These are phyloP conservation scores for Trichoderma gracile DNA, from an alignment of 2,329 filamentous ascomycete species.

Conservation along the genomic window DNA sequence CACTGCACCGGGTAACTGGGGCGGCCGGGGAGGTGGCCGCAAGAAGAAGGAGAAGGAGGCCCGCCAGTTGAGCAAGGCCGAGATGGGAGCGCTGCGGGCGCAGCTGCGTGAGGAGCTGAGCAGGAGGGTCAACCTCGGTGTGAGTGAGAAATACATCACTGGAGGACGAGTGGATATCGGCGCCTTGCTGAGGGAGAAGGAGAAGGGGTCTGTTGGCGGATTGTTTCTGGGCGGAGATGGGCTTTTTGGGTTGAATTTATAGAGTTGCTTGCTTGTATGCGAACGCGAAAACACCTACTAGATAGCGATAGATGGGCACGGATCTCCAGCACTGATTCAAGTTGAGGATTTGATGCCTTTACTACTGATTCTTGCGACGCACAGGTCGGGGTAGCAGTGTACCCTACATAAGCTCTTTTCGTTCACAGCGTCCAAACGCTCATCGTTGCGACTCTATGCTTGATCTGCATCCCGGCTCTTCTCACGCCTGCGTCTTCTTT, in stretches of 20 bases:
- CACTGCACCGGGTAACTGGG: slow-evolving; percentile 63
- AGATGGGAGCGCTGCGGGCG: slow-evolving; percentile 68
- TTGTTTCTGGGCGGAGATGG: slow-evolving; percentile 47
- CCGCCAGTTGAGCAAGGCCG: slow-evolving; percentile 67
- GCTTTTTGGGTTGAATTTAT: slow-evolving; percentile 28
- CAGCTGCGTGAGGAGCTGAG: slow-evolving; percentile 71
- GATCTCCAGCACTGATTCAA: no score
- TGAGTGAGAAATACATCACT: slow-evolving; percentile 83
- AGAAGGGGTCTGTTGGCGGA: slow-evolving; percentile 44
- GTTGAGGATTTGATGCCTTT: no score
- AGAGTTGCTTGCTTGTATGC: not conserved
- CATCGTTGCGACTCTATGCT: no score
- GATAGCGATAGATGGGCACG: no score
- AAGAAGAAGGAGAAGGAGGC: slow-evolving; percentile 75
- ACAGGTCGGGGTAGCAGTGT: no score
- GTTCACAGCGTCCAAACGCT: no score
- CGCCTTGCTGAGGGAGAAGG: slow-evolving; percentile 63
- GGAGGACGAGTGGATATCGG: slow-evolving; percentile 82
- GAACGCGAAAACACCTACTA: no score
- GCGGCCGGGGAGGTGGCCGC: slow-evolving; percentile 69
- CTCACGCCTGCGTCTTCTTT: slow-evolving; percentile 20
- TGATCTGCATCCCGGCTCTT: not conserved
- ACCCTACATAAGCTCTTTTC: no score
- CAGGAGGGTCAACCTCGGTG: slow-evolving; percentile 79
- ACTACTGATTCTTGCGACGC: no score